A percentile compares a stretch with the other conserved stretches of the same genome.
phyloP scores from a whole-genome alignment of 2,329 filamentous ascomycete species.

The Microdochium bolleyi region DNA sequence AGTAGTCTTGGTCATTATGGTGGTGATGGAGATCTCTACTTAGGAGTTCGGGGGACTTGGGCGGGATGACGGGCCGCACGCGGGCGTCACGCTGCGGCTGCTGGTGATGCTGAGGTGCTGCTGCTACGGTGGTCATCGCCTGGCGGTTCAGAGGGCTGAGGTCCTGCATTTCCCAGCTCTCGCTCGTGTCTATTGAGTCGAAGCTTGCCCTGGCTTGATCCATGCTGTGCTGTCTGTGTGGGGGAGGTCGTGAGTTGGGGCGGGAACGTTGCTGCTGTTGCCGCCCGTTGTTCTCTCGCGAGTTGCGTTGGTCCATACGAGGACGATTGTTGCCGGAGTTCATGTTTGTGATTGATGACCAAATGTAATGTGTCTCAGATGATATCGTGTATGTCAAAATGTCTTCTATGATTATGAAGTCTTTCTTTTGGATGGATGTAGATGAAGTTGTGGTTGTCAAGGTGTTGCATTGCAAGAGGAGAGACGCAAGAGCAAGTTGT shows the following conservation, averaged over 20 bases:
- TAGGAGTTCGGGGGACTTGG: background rate
- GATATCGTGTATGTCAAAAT: background rate
- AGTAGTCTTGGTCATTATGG: background rate
- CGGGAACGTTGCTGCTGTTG: background rate
- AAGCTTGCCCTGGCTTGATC: background rate
- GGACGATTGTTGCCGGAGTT: background rate
- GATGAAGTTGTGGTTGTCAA: background rate
- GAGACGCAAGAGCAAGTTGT: background rate
- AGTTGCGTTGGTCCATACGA: background rate
- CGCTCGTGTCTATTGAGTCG: background rate
- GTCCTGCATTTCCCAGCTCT: background rate
- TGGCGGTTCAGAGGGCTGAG: background rate
- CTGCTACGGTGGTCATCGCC: background rate
- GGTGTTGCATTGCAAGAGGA: background rate
- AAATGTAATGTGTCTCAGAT: background rate
- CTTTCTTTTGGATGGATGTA: background rate
- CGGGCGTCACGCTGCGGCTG: background rate
- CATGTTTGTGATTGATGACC: background rate
- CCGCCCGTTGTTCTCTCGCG: background rate
- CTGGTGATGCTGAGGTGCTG: background rate
- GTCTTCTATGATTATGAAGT: background rate
- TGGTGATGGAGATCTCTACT: background rate
- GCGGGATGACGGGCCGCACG: background rate
- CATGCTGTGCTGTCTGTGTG: background rate
- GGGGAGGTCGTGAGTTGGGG: background rate